Percentiles rank a stretch among this genome's conserved stretches.
phyloP scores from a whole-genome alignment of 2,329 filamentous ascomycete species.

The Sporothrix pseudoabietina region DNA sequence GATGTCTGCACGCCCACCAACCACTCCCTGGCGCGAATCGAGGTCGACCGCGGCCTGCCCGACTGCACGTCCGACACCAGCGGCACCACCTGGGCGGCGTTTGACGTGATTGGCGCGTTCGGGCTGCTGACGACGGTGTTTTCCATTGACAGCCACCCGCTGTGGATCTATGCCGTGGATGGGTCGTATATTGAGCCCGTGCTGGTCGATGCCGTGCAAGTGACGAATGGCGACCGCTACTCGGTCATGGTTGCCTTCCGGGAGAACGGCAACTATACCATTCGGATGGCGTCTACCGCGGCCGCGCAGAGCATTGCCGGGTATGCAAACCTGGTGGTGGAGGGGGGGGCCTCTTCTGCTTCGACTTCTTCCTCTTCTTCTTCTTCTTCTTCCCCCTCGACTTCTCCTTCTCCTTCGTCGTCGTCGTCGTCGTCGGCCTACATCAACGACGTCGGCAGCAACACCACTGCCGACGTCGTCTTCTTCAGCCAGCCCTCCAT shows the following conservation, averaged over 20 bases:
- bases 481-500: conserved; percentile 50
- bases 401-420: no score
- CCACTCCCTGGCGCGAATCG: conserved; percentile 49
- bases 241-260: conserved; percentile 46
- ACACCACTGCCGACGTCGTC: conserved; percentile 45
- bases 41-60: conserved; percentile 38
- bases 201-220: conserved; percentile 49
- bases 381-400: background rate
- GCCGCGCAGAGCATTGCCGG: conserved; percentile 59
- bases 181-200: conserved; percentile 57
- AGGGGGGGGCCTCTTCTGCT: background rate
- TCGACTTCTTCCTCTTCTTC: no score
- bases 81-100: conserved; percentile 49
- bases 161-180: conserved; percentile 59
- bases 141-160: conserved; percentile 56
- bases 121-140: conserved; percentile 50
- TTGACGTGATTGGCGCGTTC: conserved; percentile 58
- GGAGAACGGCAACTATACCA: conserved; percentile 54
- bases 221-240: conserved; percentile 57
- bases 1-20: conserved; percentile 52
- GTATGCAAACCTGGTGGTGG: conserved; percentile 52
- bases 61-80: background rate
- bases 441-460: conserved; percentile 53
- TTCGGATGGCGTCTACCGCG: conserved; percentile 54
- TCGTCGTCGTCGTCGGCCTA: conserved; percentile 39